Base-by-base conservation (phyloP, 768 basidiomycete species). In the Lepiota brunneoincarnata region DNA sequence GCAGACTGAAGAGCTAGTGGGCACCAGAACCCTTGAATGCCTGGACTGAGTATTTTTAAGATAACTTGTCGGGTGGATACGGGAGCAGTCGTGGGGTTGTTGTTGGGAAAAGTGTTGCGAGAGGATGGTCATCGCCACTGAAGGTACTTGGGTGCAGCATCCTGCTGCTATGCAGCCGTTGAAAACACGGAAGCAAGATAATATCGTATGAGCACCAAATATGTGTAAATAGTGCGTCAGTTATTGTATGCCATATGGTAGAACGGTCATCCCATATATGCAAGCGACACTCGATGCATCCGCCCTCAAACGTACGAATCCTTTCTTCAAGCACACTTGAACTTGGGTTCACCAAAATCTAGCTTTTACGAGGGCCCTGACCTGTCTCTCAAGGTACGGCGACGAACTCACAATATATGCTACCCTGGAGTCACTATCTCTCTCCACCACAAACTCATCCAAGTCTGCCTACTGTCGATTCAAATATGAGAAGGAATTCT, bases 401-500 rank as follows among this genome's bases (percentile, higher is more conserved):
- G 91, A 93, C 55, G 89, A 93, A 57, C 71, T 93, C 39, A 76
- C 80, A 35, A 76, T 93, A 38, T 78, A 83, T 54, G 89, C 87
- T 6, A 80, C 81, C 7, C 64, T 75, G 0, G 83, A 86, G 34
- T 69, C 72, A 31, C 64, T 93, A 28, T 76, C 83, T 5, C 66
- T 93, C 23, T 89, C 87, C 49, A 73, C 85, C 2, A 90, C 87
- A 20, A 93, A 93, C 68, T 83, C 86, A 2, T 85, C 91, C 4
- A 81, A 86, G 63, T 88, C 91, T 36, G 91, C 91, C 10, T 93
- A 89, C 63, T 87, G 84, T 67, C 81, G 88, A 12, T 87, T 93
- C 72, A 84, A 80, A 64, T 90, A 86, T 59, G 73, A 75, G 7
- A 79, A 73, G 37, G 70, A 75, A 35, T 91, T 89, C 70, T 93